Conservation (phyloP, 805 yeast species). For the Myxozyma geophila region DNA sequence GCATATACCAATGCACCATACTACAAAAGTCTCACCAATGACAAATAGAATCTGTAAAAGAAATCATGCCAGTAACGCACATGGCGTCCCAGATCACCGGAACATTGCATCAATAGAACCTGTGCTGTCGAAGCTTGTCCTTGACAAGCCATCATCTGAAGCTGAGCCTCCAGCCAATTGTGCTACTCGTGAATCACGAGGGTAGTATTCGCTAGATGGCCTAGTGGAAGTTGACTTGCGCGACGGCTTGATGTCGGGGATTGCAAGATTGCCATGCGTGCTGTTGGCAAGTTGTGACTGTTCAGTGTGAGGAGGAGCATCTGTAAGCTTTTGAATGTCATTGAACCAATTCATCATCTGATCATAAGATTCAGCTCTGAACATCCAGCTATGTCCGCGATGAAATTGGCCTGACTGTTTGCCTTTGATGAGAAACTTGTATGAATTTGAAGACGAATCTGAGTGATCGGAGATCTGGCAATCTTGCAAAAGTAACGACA, state of each 20-base stretch:
- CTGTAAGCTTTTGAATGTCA: conserved; percentile 57
- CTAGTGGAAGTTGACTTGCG: conserved; percentile 12
- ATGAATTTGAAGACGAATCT: conserved; percentile 37
- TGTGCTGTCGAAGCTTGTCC: conserved; percentile 1
- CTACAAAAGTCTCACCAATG: neutral
- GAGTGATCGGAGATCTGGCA: conserved; percentile 76
- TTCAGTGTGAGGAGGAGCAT: neutral
- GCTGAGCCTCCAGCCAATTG: neutral
- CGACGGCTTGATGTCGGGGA: conserved; percentile 1
- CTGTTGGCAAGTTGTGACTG: neutral
- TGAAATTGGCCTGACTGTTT: conserved; percentile 75
- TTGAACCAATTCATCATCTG: conserved; percentile 83
- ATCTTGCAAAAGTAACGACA: conserved; percentile 78
- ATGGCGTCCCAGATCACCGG: neutral
- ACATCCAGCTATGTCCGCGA: conserved; percentile 92
- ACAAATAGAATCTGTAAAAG: neutral
- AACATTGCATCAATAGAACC: conserved; percentile 11
- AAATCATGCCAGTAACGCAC: neutral
- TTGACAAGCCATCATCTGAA: neutral
- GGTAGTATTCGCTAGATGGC: conserved; percentile 21
- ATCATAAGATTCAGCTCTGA: conserved; percentile 82
- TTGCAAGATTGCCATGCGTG: neutral
- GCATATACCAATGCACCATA: neutral
- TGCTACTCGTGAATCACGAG: neutral
- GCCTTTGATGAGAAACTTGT: conserved; percentile 77